Evolutionary conservation across 2,329 filamentous ascomycete species (phyloP), one percentile per base, ranked within the genome.

Genomic region (Sporothrix brasiliensis): DNA sequence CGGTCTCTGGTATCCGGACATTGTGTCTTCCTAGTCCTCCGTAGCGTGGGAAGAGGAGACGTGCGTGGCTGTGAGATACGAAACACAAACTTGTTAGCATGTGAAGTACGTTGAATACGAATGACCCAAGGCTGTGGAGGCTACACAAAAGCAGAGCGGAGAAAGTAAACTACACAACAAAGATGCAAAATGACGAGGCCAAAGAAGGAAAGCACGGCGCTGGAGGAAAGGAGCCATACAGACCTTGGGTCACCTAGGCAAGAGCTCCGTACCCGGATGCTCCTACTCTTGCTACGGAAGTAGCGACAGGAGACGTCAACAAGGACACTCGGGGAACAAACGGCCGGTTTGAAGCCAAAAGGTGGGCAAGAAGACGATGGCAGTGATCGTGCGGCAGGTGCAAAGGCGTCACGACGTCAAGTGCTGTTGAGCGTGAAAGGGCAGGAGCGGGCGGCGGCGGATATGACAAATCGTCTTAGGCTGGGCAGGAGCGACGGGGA

Each of bases 1-100:
- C 49, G 87, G 84, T 76, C 82, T 82, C 67, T 79, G 77, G 73
- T 84, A 84, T 56, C 79, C 78, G 70, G 80, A 78, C 83, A 85
- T 69, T 21, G 54, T 69, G 69, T 11, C 24, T 41, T 41, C 1
- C 14, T 4, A 49, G 53, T n/a, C 4, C 34, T 34, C 34, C 34
- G 34, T 34, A 6, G 39, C 10, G 21, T 19, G 13, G 13, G 44
- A 50, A 11, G 58, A 61, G 34, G 52, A 30, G 34, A 27, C 30
- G 65, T 44, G 50, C 49, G 49, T 63, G 58, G 58, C 54, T 58
- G 30, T 56, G 53, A 24, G 24, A 56, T 27, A 63, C 58, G 58
- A 63, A 44, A 63, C 58, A 63, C 58, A 47, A 63, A 39, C 39
- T 39, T 27, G 58, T 63, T 63, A 63, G 58, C 58, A 63, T 47